Evolutionary conservation across 441 rosid genomes (phyloP), one percentile per base, ranked within the genome.

Genomic region (Pelargonium australe): DNA sequence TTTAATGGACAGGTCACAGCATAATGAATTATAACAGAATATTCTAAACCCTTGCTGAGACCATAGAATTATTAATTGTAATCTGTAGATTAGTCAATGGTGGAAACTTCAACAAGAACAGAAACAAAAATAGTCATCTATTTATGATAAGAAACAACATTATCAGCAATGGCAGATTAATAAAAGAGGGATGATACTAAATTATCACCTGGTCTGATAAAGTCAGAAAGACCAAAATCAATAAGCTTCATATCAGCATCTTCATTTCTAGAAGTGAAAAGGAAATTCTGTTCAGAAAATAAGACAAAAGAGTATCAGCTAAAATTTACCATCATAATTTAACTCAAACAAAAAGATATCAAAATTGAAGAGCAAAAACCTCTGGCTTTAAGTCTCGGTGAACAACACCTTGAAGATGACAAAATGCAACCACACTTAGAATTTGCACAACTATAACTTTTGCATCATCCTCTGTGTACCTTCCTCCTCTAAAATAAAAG

Each of bases 401-500:
- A 16, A 90, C 98, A 55, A 92, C 96, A 28, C 98, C 98, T 81
- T 92, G 97, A 74, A 92, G 94, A 83, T 92, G 98, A 82, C 96
- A 92, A 84, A 90, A 92, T 41, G 97, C 80, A 77, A 86, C 97
- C 64, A 90, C 90, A 20, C 84, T 82, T 49, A 92, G 82, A 72
- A 92, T 90, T 75, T 90, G 98, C 79, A 84, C 80, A 60, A 90
- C 67, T 70, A 89, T 87, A 57, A 81, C 87, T 80, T 89, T 92
- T 41, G 98, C 92, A 53, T 92, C 97, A 43, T 89, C 97, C 79
- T 92, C 98, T 2, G 87, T 72, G 72, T 92, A 92, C 75, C 85
- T 85, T 67, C 98, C 98, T 64, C 97, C 96, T 74, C 98, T 92
- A 81, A 76, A 73, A 6, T 0, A 47, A 63, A 9, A 49, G 4